Evolutionary conservation across 106 monocot genomes (phyloP).

Genomic region (Hemerocallis citrina): DNA sequence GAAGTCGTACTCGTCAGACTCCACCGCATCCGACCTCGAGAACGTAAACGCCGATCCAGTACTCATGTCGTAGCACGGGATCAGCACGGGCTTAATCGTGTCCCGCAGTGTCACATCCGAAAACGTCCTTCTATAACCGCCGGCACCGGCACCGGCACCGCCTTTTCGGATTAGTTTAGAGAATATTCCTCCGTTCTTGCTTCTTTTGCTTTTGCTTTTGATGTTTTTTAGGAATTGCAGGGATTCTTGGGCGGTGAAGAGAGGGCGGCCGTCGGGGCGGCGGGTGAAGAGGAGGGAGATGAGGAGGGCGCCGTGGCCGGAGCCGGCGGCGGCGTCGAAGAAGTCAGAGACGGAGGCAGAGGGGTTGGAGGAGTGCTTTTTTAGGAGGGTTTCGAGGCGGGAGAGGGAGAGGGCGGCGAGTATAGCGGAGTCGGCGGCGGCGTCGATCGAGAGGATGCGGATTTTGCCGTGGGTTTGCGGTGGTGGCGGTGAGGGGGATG

Average conservation of each 20-base stretch:
- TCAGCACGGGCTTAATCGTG: slow-evolving; percentile 58
- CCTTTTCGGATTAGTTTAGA: slow-evolving; percentile 16
- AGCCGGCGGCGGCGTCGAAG: slow-evolving; percentile 80
- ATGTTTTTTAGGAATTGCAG: slow-evolving; percentile 28
- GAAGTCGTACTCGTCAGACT: slow-evolving; percentile 61
- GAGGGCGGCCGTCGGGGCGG: slow-evolving; percentile 24
- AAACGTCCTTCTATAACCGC: slow-evolving; percentile 17
- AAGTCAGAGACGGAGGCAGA: slow-evolving; percentile 49
- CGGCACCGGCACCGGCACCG: not conserved
- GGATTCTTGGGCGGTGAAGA: slow-evolving; percentile 26
- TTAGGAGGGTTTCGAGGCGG: slow-evolving; percentile 46
- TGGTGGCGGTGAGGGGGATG: not conserved
- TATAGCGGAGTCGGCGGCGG: slow-evolving; percentile 19
- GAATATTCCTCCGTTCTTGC: not conserved
- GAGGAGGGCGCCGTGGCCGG: slow-evolving; percentile 69
- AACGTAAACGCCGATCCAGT: slow-evolving; percentile 73
- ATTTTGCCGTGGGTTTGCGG: not conserved
- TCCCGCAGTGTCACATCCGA: slow-evolving; percentile 59
- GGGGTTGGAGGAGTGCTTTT: slow-evolving; percentile 22
- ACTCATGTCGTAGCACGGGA: slow-evolving; percentile 75
- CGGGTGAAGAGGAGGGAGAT: slow-evolving; percentile 63
- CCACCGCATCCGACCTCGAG: slow-evolving; percentile 80
- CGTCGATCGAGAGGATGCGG: slow-evolving; percentile 20
- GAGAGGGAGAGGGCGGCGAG: slow-evolving; percentile 51
- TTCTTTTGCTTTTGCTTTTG: not conserved